Percentiles rank a stretch among this genome's conserved stretches.
These are phyloP conservation scores for Alternaria metachromatica DNA, from an alignment of 2,329 filamentous ascomycete species.

Conservation along the genomic window DNA sequence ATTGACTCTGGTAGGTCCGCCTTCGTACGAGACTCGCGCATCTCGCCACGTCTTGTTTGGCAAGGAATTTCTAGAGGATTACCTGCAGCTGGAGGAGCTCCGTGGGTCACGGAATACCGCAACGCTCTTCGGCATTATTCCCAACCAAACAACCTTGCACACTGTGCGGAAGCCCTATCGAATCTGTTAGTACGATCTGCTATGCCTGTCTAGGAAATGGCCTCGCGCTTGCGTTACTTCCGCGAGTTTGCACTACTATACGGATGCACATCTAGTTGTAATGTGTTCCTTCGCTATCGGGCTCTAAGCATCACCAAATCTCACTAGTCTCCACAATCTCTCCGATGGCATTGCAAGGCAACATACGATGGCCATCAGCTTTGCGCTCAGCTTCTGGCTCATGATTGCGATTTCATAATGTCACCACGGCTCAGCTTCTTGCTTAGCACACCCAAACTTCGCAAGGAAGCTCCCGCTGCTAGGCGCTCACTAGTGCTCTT, in stretches of 20 bases:
- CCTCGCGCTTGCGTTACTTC: slow-evolving; percentile 3
- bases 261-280: slow-evolving; percentile 22
- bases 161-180: not conserved
- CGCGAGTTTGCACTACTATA: slow-evolving; percentile 1
- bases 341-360: not conserved
- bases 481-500: slow-evolving; percentile 24
- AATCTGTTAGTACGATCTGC: not conserved
- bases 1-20: slow-evolving; percentile 1
- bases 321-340: slow-evolving; percentile 7
- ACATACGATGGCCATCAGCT: not conserved
- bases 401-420: slow-evolving; percentile 1
- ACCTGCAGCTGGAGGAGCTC: slow-evolving; percentile 20
- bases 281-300: slow-evolving; percentile 14
- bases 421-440: slow-evolving; percentile 2
- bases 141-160: slow-evolving; percentile 4
- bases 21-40: not conserved
- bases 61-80: slow-evolving; percentile 14
- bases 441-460: slow-evolving; percentile 3
- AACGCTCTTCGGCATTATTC: slow-evolving; percentile 11
- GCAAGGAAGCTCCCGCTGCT: slow-evolving; percentile 22
- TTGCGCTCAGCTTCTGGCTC: slow-evolving; percentile 11
- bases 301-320: slow-evolving; percentile 10
- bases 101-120: slow-evolving; percentile 7
- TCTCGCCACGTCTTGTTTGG: not conserved
- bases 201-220: not conserved